Evolutionary conservation across 352 stramenopile species (phyloP).

Genomic region (Pythium guiyangense): DNA sequence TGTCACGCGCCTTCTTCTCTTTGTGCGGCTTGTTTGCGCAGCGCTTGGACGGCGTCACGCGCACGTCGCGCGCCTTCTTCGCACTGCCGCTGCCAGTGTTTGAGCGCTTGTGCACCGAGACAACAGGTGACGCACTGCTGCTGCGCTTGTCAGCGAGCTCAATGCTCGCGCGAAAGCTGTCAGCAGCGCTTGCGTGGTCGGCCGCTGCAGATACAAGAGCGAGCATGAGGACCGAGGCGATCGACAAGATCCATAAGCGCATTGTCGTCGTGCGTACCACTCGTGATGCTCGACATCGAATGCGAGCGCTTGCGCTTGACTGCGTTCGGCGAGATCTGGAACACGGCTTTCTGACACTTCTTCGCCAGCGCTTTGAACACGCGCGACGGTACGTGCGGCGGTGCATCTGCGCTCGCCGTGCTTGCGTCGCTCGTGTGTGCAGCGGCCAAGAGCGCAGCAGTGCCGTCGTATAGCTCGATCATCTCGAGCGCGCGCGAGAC

Average conservation of each 20-base stretch:
- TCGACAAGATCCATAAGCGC: background rate
- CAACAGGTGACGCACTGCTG: background rate
- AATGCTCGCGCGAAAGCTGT: conserved; percentile 16
- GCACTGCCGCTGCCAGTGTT: conserved; percentile 15
- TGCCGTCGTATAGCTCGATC: conserved; percentile 32
- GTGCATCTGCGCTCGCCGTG: background rate
- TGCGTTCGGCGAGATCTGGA: conserved; percentile 37
- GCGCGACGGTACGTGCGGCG: conserved; percentile 11
- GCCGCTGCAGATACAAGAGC: conserved; percentile 1
- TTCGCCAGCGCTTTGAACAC: conserved; percentile 13
- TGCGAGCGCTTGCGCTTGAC: conserved; percentile 63
- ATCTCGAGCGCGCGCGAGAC: conserved; percentile 46
- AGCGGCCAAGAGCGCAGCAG: conserved; percentile 6
- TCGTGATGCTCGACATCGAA: conserved; percentile 26
- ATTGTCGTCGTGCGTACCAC: conserved; percentile 22
- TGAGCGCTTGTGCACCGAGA: conserved; percentile 10
- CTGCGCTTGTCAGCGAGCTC: conserved; percentile 14
- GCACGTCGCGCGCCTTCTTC: conserved; percentile 18
- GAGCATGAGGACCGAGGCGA: background rate
- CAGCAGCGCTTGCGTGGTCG: conserved; percentile 11
- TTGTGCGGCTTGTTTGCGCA: conserved; percentile 43
- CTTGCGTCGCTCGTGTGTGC: conserved; percentile 7
- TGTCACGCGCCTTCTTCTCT: conserved; percentile 49
- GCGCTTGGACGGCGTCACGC: conserved; percentile 41
- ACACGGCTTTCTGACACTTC: conserved; percentile 18